Evolutionary conservation across 495 filamentous ascomycete genomes (phyloP).

Genomic region (Annulohypoxylon moriforme): DNA sequence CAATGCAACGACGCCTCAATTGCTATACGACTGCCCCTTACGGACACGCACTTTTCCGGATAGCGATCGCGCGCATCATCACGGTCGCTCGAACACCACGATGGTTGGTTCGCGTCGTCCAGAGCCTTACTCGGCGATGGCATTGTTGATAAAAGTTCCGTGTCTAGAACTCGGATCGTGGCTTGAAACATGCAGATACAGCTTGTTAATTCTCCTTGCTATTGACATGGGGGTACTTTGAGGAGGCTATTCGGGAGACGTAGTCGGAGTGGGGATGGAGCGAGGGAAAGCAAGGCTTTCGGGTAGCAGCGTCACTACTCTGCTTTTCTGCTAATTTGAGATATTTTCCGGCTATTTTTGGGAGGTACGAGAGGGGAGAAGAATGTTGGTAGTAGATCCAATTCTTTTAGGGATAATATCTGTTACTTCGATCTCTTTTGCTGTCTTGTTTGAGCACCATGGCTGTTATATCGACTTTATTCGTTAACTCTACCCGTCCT

Average conservation of each 20-base stretch:
- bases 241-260: constrained; percentile 12
- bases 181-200: constrained; percentile 9
- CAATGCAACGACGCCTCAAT: background rate
- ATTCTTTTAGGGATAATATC: background rate
- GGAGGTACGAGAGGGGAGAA: background rate
- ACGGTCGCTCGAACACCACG: background rate
- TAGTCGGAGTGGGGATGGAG: background rate
- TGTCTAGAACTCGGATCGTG: constrained; percentile 15
- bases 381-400: background rate
- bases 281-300: background rate
- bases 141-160: background rate
- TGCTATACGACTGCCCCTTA: constrained; percentile 22
- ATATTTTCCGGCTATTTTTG: background rate
- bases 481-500: background rate
- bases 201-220: background rate
- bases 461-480: constrained; percentile 6
- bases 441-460: background rate
- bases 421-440: background rate
- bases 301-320: background rate
- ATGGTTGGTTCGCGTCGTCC: constrained; percentile 32
- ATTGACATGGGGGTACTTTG: constrained; percentile 21
- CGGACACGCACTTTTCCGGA: constrained; percentile 10
- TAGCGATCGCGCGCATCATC: constrained; percentile 18
- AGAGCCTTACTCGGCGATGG: constrained; percentile 23
- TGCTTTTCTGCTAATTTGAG: background rate